Conservation (phyloP, 2,329 filamentous ascomycete species). For the Aspergillus brasiliensis region DNA sequence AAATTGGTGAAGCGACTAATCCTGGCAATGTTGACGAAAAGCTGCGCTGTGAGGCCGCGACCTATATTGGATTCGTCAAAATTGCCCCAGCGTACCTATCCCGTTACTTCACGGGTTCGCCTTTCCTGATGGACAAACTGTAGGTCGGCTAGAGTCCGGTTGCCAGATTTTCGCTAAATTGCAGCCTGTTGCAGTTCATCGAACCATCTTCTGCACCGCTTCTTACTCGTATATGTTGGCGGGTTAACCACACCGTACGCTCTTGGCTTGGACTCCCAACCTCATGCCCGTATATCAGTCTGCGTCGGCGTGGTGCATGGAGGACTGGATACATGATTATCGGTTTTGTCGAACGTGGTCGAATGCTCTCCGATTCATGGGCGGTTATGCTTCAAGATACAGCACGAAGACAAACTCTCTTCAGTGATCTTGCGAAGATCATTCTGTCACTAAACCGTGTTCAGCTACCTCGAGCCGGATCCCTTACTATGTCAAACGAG, state of each 20-base stretch:
- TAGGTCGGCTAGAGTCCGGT: constrained; percentile 14
- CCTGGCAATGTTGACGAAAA: constrained; percentile 52
- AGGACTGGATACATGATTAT: constrained; percentile 19
- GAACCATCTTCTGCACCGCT: constrained; percentile 7
- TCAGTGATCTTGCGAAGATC: constrained; percentile 15
- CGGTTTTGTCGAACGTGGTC: constrained; percentile 11
- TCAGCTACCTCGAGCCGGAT: constrained; percentile 36
- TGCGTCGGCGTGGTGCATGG: constrained; percentile 1
- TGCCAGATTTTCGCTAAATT: background rate
- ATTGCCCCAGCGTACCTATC: constrained; percentile 43
- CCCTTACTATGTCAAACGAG: constrained; percentile 30
- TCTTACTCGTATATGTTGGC: constrained; percentile 9
- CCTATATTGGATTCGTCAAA: constrained; percentile 45
- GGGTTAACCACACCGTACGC: constrained; percentile 1
- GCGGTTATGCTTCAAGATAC: constrained; percentile 9
- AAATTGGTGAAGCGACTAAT: constrained; percentile 39
- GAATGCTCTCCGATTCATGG: constrained; percentile 19
- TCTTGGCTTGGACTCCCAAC: constrained; percentile 14
- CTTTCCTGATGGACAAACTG: constrained; percentile 31
- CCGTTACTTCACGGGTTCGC: constrained; percentile 38
- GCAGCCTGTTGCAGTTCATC: constrained; percentile 8
- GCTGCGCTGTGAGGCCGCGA: constrained; percentile 44
- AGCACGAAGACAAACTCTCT: constrained; percentile 14
- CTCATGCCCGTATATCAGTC: constrained; percentile 14
- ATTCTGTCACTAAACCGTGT: constrained; percentile 19